These are phyloP conservation scores for Zasmidium citrigriseum DNA, from an alignment of 2,329 filamentous ascomycete species.

Conservation along the genomic window DNA sequence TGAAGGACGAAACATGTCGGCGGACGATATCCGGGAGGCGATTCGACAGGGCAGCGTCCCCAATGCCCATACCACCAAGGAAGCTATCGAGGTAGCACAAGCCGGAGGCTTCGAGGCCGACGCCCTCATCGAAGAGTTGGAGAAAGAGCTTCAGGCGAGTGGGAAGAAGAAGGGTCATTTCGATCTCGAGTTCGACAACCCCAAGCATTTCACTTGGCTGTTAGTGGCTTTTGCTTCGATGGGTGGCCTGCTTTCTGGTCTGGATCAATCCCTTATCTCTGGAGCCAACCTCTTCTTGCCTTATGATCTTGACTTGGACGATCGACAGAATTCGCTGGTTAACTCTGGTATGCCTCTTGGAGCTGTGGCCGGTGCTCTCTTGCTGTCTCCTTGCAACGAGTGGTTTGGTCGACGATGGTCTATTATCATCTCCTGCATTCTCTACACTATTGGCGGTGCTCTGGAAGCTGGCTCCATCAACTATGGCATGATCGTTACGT, in stretches of 20 bases:
- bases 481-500: slow-evolving; percentile 70
- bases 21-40: slow-evolving; percentile 29
- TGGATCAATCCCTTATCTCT: slow-evolving; percentile 72
- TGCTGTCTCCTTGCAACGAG: slow-evolving; percentile 68
- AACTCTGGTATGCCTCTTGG: slow-evolving; percentile 72
- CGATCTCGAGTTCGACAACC: slow-evolving; percentile 61
- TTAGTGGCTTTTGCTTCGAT: slow-evolving; percentile 73
- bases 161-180: slow-evolving; percentile 47
- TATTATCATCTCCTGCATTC: slow-evolving; percentile 67
- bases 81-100: slow-evolving; percentile 36
- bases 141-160: slow-evolving; percentile 39
- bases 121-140: slow-evolving; percentile 44
- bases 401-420: slow-evolving; percentile 66
- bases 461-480: slow-evolving; percentile 68
- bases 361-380: slow-evolving; percentile 68
- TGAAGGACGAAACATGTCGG: slow-evolving; percentile 25
- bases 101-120: slow-evolving; percentile 46
- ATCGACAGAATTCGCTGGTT: slow-evolving; percentile 63
- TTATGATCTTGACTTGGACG: slow-evolving; percentile 54
- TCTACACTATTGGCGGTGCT: slow-evolving; percentile 70
- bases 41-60: slow-evolving; percentile 33
- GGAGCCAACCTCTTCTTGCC: slow-evolving; percentile 71
- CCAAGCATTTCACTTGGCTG: slow-evolving; percentile 66
- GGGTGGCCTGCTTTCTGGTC: slow-evolving; percentile 70
- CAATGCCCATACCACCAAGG: slow-evolving; percentile 26